Evolutionary conservation across 2,329 filamentous ascomycete species (phyloP).

Genomic region (Sporothrix humicola): DNA sequence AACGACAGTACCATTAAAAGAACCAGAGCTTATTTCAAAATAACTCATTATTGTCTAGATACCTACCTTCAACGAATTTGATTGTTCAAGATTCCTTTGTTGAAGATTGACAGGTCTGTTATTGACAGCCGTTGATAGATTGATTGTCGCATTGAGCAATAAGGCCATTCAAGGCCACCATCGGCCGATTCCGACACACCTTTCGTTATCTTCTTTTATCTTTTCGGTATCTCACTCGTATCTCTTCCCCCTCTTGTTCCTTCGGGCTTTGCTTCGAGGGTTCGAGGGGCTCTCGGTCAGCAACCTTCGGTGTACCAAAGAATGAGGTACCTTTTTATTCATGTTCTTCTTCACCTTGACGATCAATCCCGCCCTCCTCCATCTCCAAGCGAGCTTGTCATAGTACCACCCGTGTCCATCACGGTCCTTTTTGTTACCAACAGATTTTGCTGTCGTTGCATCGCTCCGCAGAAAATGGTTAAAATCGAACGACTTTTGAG

Average conservation of each 20-base stretch:
- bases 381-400: background rate
- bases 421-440: too few species aligned
- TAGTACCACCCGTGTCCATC: background rate
- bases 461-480: background rate
- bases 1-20: too few species aligned
- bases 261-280: background rate
- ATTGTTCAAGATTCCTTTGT: background rate
- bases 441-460: background rate
- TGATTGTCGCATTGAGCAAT: background rate
- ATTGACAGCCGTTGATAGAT: background rate
- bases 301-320: background rate
- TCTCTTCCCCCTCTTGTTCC: background rate
- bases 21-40: too few species aligned
- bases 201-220: background rate
- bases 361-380: too few species aligned
- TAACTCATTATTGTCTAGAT: too few species aligned
- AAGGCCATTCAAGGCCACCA: background rate
- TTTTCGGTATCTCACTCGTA: background rate
- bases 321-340: background rate
- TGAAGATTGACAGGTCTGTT: background rate
- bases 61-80: too few species aligned
- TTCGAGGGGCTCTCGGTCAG: background rate
- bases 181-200: conserved; percentile 6
- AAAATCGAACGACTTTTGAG: background rate
- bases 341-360: background rate